phyloP scores from a whole-genome alignment of 345 rosid genomes.

The Firmiana major region DNA sequence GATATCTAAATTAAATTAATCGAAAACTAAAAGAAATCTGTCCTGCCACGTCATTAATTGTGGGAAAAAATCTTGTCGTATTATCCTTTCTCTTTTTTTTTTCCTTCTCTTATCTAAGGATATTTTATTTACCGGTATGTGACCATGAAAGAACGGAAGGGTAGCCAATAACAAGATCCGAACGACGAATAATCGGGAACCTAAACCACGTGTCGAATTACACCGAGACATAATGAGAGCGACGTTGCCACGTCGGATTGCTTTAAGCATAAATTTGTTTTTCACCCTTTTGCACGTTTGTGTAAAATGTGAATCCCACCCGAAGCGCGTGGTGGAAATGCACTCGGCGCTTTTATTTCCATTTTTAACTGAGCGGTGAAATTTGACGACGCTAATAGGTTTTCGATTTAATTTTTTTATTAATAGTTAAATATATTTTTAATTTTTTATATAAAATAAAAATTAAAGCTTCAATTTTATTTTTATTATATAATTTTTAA shows the following conservation, averaged over 20 bases:
- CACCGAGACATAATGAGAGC: slow-evolving; percentile 22
- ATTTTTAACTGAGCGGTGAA: slow-evolving; percentile 31
- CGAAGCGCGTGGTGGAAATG: slow-evolving; percentile 19
- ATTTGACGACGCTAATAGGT: no score
- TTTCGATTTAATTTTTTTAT: no score
- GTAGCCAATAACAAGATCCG: slow-evolving; percentile 41
- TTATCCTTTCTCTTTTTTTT: slow-evolving; percentile 9
- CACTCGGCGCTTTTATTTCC: background rate
- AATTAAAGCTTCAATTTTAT: no score
- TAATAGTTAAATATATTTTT: no score
- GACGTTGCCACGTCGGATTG: slow-evolving; percentile 33
- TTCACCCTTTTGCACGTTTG: background rate
- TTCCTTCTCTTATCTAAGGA: background rate
- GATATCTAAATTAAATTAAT: background rate
- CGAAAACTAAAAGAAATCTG: background rate
- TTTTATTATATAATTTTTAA: no score
- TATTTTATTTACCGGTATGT: slow-evolving; percentile 21
- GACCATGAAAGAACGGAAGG: background rate
- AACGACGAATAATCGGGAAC: slow-evolving; percentile 24
- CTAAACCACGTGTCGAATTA: slow-evolving; percentile 16
- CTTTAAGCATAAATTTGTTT: background rate
- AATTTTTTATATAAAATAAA: no score
- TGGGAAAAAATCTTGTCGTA: background rate
- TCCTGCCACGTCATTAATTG: slow-evolving; percentile 18
- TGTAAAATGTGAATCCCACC: background rate